A percentile compares a stretch with the other conserved stretches of the same genome.
Evolutionary conservation across 1,284 basidiomycete species (phyloP).

Genomic region (Amylostereum areolatum): DNA sequence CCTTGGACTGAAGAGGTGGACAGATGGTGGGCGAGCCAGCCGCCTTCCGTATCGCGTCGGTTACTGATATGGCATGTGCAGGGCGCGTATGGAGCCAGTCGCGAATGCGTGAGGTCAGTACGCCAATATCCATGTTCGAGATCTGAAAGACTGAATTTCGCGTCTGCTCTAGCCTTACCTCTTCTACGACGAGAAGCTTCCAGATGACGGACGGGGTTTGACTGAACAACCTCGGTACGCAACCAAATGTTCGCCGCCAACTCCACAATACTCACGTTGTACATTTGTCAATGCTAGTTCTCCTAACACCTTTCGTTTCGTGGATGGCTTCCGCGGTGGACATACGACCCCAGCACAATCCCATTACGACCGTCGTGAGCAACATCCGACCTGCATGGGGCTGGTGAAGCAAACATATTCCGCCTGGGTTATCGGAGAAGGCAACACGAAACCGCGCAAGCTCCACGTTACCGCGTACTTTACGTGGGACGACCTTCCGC

Average conservation of each 20-base stretch:
- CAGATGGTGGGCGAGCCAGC: constrained; percentile 32
- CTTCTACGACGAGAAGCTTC: constrained; percentile 59
- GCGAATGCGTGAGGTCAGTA: constrained; percentile 51
- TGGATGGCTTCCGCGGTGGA: constrained; percentile 43
- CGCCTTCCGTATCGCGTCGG: neutral
- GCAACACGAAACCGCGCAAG: constrained; percentile 44
- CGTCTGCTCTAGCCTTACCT: constrained; percentile 44
- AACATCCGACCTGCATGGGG: constrained; percentile 36
- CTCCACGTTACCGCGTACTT: constrained; percentile 64
- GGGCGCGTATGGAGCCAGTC: constrained; percentile 63
- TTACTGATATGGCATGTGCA: neutral
- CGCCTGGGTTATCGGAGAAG: constrained; percentile 46
- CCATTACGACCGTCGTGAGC: constrained; percentile 50
- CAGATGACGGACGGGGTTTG: constrained; percentile 30
- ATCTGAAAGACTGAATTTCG: no score
- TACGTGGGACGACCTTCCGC: constrained; percentile 53
- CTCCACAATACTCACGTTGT: constrained; percentile 13
- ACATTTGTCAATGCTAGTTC: constrained; percentile 19
- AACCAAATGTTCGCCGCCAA: constrained; percentile 1
- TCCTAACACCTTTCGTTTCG: constrained; percentile 47
- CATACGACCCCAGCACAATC: constrained; percentile 50
- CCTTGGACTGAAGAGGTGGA: constrained; percentile 54
- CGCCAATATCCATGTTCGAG: no score
- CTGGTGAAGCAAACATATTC: constrained; percentile 63
- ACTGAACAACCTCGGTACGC: constrained; percentile 35